These are phyloP conservation scores for Verticillium isaacii DNA, from an alignment of 2,329 filamentous ascomycete species.

Conservation along the genomic window DNA sequence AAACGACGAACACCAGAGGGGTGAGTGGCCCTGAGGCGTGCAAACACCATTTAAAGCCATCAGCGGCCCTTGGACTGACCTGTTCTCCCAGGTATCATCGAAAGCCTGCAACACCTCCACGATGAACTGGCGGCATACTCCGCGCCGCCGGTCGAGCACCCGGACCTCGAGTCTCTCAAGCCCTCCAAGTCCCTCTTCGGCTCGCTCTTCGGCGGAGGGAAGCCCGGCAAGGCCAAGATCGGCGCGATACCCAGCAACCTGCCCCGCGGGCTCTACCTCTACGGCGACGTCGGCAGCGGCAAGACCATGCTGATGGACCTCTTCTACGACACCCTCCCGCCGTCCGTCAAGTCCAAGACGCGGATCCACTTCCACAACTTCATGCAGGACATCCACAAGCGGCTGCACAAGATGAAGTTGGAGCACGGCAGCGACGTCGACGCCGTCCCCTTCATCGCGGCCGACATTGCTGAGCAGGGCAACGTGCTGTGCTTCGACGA, in stretches of 20 bases:
- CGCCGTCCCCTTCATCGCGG: constrained; percentile 84
- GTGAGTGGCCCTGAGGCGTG: constrained; percentile 31
- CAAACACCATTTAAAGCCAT: too few relatives aligned
- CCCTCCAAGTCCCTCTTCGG: constrained; percentile 50
- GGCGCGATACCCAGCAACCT: constrained; percentile 63
- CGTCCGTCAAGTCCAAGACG: constrained; percentile 74
- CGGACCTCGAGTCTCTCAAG: constrained; percentile 66
- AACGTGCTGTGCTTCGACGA: constrained; percentile 96
- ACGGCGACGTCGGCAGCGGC: constrained; percentile 91
- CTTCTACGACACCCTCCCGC: constrained; percentile 88
- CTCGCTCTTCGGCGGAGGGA: constrained; percentile 54
- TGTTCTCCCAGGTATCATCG: constrained; percentile 65
- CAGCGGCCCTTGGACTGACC: constrained; percentile 1
- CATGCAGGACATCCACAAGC: constrained; percentile 95
- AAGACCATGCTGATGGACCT: constrained; percentile 99
- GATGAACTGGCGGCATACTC: constrained; percentile 72
- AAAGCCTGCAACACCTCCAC: constrained; percentile 83
- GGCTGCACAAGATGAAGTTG: constrained; percentile 87
- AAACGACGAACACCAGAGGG: constrained; percentile 88
- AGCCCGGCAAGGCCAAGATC: constrained; percentile 29
- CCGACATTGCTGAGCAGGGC: constrained; percentile 81
- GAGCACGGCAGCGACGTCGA: constrained; percentile 85
- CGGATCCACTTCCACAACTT: constrained; percentile 99
- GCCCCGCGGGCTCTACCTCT: constrained; percentile 89
- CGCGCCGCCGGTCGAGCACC: constrained; percentile 70